A percentile compares a stretch with the other conserved stretches of the same genome.
phyloP scores from a whole-genome alignment of 345 rosid genomes.

The Salix udensis region DNA sequence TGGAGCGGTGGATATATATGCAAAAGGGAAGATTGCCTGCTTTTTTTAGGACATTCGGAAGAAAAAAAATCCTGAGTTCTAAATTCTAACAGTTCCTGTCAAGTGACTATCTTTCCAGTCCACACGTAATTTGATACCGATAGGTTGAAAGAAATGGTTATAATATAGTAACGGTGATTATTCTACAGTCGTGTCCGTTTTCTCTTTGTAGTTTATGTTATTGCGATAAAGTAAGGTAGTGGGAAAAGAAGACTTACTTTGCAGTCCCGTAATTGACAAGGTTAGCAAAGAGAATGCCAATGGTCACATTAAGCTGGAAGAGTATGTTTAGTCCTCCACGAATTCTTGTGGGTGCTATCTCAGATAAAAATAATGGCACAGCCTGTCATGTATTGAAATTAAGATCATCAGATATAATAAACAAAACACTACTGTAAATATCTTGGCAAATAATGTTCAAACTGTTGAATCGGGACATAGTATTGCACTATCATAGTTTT shows the following conservation, averaged over 20 bases:
- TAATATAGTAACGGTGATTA: neutral
- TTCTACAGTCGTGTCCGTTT: neutral
- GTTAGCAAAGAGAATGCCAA: conserved; percentile 87
- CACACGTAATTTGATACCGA: neutral
- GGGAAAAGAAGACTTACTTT: conserved; percentile 45
- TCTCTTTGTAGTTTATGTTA: neutral
- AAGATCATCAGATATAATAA: neutral
- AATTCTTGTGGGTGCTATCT: conserved; percentile 89
- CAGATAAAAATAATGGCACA: conserved; percentile 89
- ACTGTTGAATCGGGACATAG: neutral
- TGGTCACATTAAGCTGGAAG: conserved; percentile 89
- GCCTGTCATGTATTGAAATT: conserved; percentile 42
- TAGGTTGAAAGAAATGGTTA: neutral
- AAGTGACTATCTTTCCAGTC: neutral
- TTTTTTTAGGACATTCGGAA: neutral
- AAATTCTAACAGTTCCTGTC: neutral
- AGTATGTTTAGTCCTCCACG: conserved; percentile 91
- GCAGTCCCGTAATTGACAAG: conserved; percentile 91
- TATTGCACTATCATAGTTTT: neutral
- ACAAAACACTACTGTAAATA: neutral
- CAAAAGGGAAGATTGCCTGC: neutral
- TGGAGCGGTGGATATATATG: neutral
- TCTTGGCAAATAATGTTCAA: neutral
- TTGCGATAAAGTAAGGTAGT: neutral
- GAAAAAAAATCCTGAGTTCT: neutral